Evolutionary conservation across 2,329 filamentous ascomycete genomes (phyloP).

Genomic region (Aspergillus terreus): DNA sequence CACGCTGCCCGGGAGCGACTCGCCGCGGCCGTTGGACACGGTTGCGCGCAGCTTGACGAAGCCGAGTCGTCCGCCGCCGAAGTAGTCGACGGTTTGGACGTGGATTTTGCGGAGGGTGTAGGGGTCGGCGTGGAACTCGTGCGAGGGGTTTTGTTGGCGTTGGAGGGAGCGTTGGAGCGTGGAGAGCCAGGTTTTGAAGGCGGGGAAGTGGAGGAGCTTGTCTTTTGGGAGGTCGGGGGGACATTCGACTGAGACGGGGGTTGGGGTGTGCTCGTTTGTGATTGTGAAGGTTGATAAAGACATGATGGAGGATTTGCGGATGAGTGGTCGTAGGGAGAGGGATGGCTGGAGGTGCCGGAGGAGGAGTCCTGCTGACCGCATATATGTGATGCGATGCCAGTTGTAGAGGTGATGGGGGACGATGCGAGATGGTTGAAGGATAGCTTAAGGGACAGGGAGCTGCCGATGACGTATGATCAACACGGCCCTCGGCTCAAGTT

Average conservation of each 20-base stretch:
- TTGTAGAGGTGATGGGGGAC: too few relatives aligned
- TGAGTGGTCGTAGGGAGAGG: neutral
- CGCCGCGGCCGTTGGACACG: constrained; percentile 50
- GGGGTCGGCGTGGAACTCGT: constrained; percentile 51
- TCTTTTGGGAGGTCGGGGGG: constrained; percentile 42
- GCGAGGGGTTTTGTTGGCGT: constrained; percentile 42
- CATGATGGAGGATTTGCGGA: constrained; percentile 1
- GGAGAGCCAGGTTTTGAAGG: constrained; percentile 54
- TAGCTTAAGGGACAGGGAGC: too few relatives aligned
- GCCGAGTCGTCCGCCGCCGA: constrained; percentile 47
- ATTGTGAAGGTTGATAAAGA: constrained; percentile 44
- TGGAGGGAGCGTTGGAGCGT: constrained; percentile 48
- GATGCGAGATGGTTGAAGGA: too few relatives aligned
- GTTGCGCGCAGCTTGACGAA: constrained; percentile 56
- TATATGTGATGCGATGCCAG: too few relatives aligned
- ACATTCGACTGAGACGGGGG: constrained; percentile 40
- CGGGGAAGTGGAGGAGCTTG: constrained; percentile 48
- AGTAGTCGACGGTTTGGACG: constrained; percentile 54
- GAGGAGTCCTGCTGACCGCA: too few relatives aligned
- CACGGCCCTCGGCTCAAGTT: too few relatives aligned
- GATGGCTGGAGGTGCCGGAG: constrained; percentile 7
- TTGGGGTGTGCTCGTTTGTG: constrained; percentile 25
- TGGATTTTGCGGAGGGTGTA: constrained; percentile 52
- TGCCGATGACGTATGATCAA: too few relatives aligned
- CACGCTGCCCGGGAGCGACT: constrained; percentile 53